Conservation (phyloP, 129 eudicot genomes). For the Lonicera japonica region DNA sequence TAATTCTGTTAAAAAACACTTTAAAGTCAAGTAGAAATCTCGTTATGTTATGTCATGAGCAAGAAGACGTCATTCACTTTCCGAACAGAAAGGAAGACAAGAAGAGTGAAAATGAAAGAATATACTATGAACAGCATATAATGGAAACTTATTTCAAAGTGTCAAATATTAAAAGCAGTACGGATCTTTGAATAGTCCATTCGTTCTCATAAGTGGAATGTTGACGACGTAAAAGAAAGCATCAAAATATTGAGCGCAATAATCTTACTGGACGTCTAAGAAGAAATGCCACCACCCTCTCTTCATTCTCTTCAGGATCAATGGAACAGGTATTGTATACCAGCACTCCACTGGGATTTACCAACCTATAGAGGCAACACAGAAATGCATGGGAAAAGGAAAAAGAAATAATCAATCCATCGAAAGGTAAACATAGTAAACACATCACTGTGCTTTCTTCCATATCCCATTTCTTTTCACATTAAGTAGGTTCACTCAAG, state of each 20-base stretch:
- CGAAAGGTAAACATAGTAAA: not conserved
- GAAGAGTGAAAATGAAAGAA: not conserved
- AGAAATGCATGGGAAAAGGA: not conserved
- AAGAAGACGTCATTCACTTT: not conserved
- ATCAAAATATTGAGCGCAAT: not conserved
- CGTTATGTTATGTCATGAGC: not conserved
- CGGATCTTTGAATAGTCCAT: too few species aligned
- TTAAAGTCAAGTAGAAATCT: not conserved
- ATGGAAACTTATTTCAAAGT: too few species aligned
- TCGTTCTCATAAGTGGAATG: slow-evolving; percentile 37
- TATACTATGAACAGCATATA: too few species aligned
- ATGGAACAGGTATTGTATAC: slow-evolving; percentile 91
- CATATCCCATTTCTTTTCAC: slow-evolving; percentile 8
- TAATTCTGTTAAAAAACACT: not conserved
- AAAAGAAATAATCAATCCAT: not conserved
- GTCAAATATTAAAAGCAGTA: too few species aligned
- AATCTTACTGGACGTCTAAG: slow-evolving; percentile 55
- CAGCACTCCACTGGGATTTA: slow-evolving; percentile 70
- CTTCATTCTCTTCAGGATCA: slow-evolving; percentile 89
- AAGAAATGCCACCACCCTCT: slow-evolving; percentile 81
- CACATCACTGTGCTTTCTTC: slow-evolving; percentile 3
- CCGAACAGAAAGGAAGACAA: not conserved
- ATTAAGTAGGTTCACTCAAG: not conserved
- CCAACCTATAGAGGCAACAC: slow-evolving; percentile 45
- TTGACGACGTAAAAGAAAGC: not conserved